Percentiles rank a stretch among this genome's conserved stretches.
Evolutionary conservation across 768 basidiomycete species (phyloP).

Genomic region (Sistotremastrum suecicum): DNA sequence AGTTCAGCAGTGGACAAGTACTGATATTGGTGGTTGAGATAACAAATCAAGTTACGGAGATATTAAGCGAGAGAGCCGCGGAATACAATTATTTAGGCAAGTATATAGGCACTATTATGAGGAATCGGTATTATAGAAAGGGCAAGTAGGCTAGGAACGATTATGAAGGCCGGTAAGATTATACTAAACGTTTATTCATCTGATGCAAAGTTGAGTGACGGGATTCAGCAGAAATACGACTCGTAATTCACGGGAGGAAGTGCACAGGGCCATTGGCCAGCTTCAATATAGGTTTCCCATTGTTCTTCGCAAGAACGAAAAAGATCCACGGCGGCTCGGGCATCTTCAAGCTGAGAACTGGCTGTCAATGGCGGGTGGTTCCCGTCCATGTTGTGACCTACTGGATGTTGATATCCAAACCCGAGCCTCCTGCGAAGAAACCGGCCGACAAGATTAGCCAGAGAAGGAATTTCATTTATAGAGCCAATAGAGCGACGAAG

Average conservation of each 20-base stretch:
- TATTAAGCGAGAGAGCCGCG: no score
- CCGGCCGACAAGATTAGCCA: slow-evolving; percentile 26
- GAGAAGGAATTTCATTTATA: slow-evolving; percentile 17
- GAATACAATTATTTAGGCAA: no score
- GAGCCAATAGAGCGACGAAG: slow-evolving; percentile 27
- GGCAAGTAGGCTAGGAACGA: no score
- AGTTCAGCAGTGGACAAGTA: no score
- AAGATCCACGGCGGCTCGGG: slow-evolving; percentile 35
- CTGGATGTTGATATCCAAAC: slow-evolving; percentile 30
- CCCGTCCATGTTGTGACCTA: slow-evolving; percentile 15
- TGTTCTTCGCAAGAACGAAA: slow-evolving; percentile 36
- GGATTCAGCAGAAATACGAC: slow-evolving; percentile 18
- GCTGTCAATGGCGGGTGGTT: not conserved
- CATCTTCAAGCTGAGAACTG: slow-evolving; percentile 29
- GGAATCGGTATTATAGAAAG: no score
- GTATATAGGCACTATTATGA: no score
- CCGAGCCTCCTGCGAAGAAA: slow-evolving; percentile 34
- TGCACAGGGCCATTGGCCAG: slow-evolving; percentile 39
- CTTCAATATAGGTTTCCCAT: slow-evolving; percentile 31
- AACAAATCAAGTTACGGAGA: no score
- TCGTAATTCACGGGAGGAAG: slow-evolving; percentile 23
- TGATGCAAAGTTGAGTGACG: not conserved
- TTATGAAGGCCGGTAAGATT: no score
- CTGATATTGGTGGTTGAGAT: no score
- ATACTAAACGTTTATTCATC: no score